Base-by-base conservation (phyloP, 495 filamentous ascomycete species). In the Xylaria nigripes region DNA sequence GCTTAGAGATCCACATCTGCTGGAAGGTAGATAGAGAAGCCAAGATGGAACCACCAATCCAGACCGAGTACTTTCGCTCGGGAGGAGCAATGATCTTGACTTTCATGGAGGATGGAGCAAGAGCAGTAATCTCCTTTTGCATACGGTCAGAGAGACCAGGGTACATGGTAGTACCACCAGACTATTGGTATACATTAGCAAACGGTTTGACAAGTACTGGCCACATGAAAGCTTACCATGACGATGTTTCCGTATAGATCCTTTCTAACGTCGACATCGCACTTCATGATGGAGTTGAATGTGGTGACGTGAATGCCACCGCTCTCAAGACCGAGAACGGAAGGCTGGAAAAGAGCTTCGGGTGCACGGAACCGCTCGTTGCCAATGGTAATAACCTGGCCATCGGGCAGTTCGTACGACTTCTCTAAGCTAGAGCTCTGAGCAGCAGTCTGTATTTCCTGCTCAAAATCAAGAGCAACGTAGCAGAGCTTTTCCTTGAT, bases 1-100 rank as follows among this genome's bases (percentile, higher is more conserved):
- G 93, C 89, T 98, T 98, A 61, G 93, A 98, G 86, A 98, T 97
- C 93, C 93, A 98, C 94, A 98, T 98, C 81, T 97, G 93, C 80
- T 98, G 93, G 90, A 97, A 97, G 77, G 93, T 97, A 55, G 93
- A 98, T 61, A 98, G 89, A 59, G 93, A 98, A 61, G 93, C 93
- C 70, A 98, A 78, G 73, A 98, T 98, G 74, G 93, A 98, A 83
- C 93, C 93, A 90, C 93, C 93, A 74, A 98, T 98, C 93, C 93
- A 98, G 81, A 98, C 93, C 57, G 93, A 97, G 79, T 97, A 98
- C 75, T 96, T 95, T 65, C 93, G 82, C 79, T 98, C 93, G 24
- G 93, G 91, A 57, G 93, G 93, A 62, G 93, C 93, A 66, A 95
- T 95, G 65, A 98, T 98, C 75, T 95, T 93, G 73, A 98, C 95